Percentiles rank a stretch among this genome's conserved stretches.
phyloP scores from a whole-genome alignment of 768 basidiomycete species.

The Boletus speciosus region DNA sequence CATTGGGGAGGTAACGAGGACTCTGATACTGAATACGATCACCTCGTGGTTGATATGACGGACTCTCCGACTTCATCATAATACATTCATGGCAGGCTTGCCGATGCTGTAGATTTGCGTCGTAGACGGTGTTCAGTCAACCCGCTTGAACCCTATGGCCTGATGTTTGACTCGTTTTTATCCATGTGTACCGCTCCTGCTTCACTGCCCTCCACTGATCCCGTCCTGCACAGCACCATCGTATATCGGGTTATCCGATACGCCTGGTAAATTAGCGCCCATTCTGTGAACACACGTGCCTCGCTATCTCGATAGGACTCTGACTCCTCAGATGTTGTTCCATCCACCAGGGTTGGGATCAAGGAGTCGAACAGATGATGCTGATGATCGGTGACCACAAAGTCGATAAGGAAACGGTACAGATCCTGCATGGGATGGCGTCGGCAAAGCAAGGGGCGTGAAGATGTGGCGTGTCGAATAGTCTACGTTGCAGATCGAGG shows the following conservation, averaged over 20 bases:
- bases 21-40: slow-evolving; percentile 23
- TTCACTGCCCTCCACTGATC: neutral
- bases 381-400: neutral
- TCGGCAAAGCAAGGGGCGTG: slow-evolving; percentile 41
- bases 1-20: slow-evolving; percentile 36
- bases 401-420: slow-evolving; percentile 23
- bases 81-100: slow-evolving; percentile 3
- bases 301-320: slow-evolving; percentile 1
- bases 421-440: slow-evolving; percentile 44
- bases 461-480: slow-evolving; percentile 61
- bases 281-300: slow-evolving; percentile 16
- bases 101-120: slow-evolving; percentile 8
- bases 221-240: neutral
- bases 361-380: slow-evolving; percentile 50
- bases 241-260: neutral
- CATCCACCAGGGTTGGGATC: slow-evolving; percentile 39
- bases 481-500: slow-evolving; percentile 38
- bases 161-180: slow-evolving; percentile 5
- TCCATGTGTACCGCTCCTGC: neutral
- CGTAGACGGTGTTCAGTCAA: neutral
- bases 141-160: slow-evolving; percentile 6
- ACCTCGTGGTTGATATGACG: slow-evolving; percentile 21
- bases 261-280: slow-evolving; percentile 6
- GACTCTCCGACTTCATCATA: slow-evolving; percentile 17
- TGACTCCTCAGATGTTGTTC: neutral